phyloP scores from a whole-genome alignment of 1,284 basidiomycete species.

The Ceratobasidium sp. region DNA sequence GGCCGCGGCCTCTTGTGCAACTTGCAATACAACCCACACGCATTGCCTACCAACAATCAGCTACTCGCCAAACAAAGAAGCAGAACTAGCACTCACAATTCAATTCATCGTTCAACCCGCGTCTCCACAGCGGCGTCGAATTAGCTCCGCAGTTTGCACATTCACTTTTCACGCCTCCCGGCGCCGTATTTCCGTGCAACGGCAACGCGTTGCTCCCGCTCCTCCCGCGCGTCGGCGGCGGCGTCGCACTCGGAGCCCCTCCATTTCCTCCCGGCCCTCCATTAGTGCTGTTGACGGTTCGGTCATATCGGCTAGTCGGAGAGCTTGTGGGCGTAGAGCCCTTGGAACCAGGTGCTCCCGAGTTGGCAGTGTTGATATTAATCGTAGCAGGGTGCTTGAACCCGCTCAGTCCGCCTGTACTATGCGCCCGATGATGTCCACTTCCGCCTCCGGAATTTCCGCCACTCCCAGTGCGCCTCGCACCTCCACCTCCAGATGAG shows the following conservation, averaged over 20 bases:
- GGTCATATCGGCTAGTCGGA: conserved; percentile 19
- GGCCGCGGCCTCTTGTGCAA: conserved; percentile 84
- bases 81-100: conserved; percentile 72
- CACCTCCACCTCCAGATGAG: background rate
- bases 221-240: conserved; percentile 54
- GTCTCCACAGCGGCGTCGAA: conserved; percentile 84
- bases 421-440: conserved; percentile 35
- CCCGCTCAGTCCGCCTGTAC: conserved; percentile 22
- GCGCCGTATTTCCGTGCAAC: conserved; percentile 61
- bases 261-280: conserved; percentile 27
- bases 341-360: conserved; percentile 6
- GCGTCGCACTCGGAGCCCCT: conserved; percentile 51
- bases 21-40: conserved; percentile 48
- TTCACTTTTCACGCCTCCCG: conserved; percentile 85
- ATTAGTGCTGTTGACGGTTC: conserved; percentile 2
- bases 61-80: conserved; percentile 43
- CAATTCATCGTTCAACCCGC: conserved; percentile 84
- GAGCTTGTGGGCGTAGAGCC: conserved; percentile 57
- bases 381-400: conserved; percentile 41
- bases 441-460: background rate
- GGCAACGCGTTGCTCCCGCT: conserved; percentile 46
- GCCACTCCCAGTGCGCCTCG: background rate
- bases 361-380: conserved; percentile 25
- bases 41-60: conserved; percentile 25
- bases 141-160: conserved; percentile 87